A percentile compares a stretch with the other conserved stretches of the same genome.
Evolutionary conservation across 1,284 basidiomycete genomes (phyloP).

Genomic region (Pseudozyma sp.): DNA sequence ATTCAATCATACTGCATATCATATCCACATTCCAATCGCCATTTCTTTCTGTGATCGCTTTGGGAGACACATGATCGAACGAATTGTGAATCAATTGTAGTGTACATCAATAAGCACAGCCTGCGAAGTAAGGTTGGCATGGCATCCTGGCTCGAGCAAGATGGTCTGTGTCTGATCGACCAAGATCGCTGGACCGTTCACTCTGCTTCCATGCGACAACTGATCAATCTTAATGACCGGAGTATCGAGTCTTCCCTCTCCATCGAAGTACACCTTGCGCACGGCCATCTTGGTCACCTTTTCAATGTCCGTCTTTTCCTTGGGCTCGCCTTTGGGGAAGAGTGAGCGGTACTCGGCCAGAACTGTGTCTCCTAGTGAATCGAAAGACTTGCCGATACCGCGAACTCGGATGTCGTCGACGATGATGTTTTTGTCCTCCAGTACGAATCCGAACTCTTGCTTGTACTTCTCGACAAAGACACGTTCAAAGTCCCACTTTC

Average conservation of each 20-base stretch:
- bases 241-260: conserved; percentile 79
- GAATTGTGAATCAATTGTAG: conserved; percentile 26
- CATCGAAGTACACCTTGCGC: conserved; percentile 81
- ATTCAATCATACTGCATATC: not conserved
- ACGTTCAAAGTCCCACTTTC: conserved; percentile 79
- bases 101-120: conserved; percentile 57
- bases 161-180: conserved; percentile 94
- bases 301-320: conserved; percentile 13
- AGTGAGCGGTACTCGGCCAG: conserved; percentile 74
- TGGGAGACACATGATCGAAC: not conserved
- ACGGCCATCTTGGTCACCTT: conserved; percentile 67
- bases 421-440: conserved; percentile 81
- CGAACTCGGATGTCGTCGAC: conserved; percentile 91
- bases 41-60: not conserved
- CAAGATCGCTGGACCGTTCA: conserved; percentile 86
- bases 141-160: conserved; percentile 72
- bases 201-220: conserved; percentile 77
- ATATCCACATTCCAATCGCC: not conserved
- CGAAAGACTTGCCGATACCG: conserved; percentile 86
- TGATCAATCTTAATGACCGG: conserved; percentile 81
- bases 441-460: conserved; percentile 84
- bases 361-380: conserved; percentile 82
- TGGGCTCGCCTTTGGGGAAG: conserved; percentile 38
- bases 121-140: conserved; percentile 52
- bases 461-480: conserved; percentile 75